These are phyloP conservation scores for Bidens hawaiensis DNA, from an alignment of 140 eudicot species.

Conservation along the genomic window DNA sequence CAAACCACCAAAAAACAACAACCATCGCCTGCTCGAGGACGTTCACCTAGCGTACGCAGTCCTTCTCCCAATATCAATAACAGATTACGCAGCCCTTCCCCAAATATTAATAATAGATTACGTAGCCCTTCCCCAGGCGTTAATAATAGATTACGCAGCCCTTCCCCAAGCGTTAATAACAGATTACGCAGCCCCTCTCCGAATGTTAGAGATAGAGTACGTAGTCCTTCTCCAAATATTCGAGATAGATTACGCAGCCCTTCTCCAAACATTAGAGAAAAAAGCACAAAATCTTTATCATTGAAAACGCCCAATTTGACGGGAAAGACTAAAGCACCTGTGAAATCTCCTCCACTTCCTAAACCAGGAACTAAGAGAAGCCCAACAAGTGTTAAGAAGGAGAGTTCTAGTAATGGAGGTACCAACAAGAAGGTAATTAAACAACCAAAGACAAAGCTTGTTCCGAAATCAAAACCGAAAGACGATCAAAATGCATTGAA, in stretches of 20 bases:
- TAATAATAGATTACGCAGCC: not conserved
- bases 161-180: constrained; percentile 3
- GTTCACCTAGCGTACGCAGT: not conserved
- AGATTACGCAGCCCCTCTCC: constrained; percentile 26
- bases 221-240: constrained; percentile 16
- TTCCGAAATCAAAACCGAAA: constrained; percentile 12
- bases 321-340: constrained; percentile 4
- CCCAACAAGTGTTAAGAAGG: constrained; percentile 21
- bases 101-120: not conserved
- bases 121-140: constrained; percentile 8
- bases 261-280: constrained; percentile 11
- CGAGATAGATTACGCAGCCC: constrained; percentile 20
- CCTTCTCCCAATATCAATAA: not conserved
- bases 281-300: constrained; percentile 8
- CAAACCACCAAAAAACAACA: constrained; percentile 12
- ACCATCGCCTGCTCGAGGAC: constrained; percentile 14
- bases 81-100: constrained; percentile 6
- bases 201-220: not conserved
- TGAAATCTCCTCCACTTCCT: constrained; percentile 32
- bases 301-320: constrained; percentile 18
- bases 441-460: constrained; percentile 15
- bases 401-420: constrained; percentile 11
- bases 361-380: constrained; percentile 15
- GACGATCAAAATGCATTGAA: too few species aligned
- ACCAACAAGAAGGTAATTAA: constrained; percentile 3